A percentile compares a stretch with the other conserved stretches of the same genome.
These are phyloP conservation scores for Phytopythium oedochilum DNA, from an alignment of 352 stramenopile species.

Conservation along the genomic window DNA sequence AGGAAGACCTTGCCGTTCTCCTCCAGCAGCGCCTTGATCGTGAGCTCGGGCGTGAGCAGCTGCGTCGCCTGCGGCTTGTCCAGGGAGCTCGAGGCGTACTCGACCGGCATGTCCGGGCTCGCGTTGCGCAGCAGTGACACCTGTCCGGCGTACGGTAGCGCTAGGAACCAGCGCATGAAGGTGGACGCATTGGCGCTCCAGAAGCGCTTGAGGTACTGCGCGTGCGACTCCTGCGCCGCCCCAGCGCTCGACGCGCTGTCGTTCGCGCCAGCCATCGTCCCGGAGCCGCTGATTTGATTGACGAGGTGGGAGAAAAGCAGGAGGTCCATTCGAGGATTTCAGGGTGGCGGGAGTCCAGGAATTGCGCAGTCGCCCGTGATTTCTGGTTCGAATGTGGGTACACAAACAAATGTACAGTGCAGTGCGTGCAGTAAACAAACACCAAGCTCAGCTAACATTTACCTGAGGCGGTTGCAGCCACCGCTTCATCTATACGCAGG, in stretches of 20 bases:
- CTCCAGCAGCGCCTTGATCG: conserved; percentile 64
- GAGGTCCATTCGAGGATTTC: too few species aligned
- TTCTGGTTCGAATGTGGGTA: too few species aligned
- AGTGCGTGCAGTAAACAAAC: too few species aligned
- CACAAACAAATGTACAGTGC: too few species aligned
- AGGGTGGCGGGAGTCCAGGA: too few species aligned
- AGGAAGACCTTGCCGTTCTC: conserved; percentile 79
- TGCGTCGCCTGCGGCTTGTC: conserved; percentile 52
- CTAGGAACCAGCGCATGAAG: conserved; percentile 86
- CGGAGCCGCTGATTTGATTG: background rate
- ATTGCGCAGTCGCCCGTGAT: too few species aligned
- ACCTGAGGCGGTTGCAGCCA: too few species aligned
- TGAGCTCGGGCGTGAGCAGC: conserved; percentile 67
- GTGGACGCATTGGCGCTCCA: conserved; percentile 62
- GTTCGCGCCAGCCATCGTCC: conserved; percentile 27
- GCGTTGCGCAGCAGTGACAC: conserved; percentile 74
- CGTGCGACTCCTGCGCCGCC: conserved; percentile 26
- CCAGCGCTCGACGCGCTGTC: background rate
- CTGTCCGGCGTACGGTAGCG: conserved; percentile 69
- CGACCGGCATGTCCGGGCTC: conserved; percentile 64
- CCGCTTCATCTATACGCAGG: too few species aligned
- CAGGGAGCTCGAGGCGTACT: conserved; percentile 40
- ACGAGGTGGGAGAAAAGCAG: background rate
- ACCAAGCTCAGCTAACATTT: too few species aligned
- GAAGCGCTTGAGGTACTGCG: conserved; percentile 65